These are phyloP conservation scores for Populus hybrid DNA, from an alignment of 441 rosid genomes.

Conservation along the genomic window DNA sequence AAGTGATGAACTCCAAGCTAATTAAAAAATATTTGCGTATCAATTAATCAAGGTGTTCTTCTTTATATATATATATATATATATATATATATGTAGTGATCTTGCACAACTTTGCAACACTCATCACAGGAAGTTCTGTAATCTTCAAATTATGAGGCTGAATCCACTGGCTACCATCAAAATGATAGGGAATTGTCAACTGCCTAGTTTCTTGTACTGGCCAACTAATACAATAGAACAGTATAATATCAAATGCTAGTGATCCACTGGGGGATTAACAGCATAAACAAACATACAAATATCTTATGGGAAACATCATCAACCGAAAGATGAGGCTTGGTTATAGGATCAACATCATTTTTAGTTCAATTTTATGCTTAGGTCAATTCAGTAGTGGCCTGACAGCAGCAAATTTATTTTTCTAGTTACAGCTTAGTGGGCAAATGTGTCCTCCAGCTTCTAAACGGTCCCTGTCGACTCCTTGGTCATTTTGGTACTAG, in stretches of 20 bases:
- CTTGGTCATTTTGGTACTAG: no score
- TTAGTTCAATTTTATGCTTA: constrained; percentile 14
- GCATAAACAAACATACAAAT: background rate
- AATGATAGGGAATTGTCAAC: background rate
- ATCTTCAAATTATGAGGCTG: background rate
- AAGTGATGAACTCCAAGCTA: no score
- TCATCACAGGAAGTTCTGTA: no score
- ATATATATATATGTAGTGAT: no score
- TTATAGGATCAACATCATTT: constrained; percentile 10
- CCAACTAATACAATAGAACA: background rate
- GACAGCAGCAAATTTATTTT: background rate
- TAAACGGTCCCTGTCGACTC: no score
- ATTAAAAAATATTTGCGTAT: no score
- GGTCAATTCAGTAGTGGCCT: background rate
- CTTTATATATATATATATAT: no score
- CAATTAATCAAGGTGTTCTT: no score
- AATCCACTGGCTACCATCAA: constrained; percentile 3
- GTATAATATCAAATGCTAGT: background rate
- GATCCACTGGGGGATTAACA: background rate
- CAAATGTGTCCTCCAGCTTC: background rate
- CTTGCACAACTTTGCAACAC: no score
- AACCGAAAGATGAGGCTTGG: constrained; percentile 8
- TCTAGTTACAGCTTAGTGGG: background rate
- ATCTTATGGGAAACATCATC: background rate
- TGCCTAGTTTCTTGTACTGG: constrained; percentile 1